Conservation (phyloP, 1,139 yeast species). For the Taiozyma onychis region DNA sequence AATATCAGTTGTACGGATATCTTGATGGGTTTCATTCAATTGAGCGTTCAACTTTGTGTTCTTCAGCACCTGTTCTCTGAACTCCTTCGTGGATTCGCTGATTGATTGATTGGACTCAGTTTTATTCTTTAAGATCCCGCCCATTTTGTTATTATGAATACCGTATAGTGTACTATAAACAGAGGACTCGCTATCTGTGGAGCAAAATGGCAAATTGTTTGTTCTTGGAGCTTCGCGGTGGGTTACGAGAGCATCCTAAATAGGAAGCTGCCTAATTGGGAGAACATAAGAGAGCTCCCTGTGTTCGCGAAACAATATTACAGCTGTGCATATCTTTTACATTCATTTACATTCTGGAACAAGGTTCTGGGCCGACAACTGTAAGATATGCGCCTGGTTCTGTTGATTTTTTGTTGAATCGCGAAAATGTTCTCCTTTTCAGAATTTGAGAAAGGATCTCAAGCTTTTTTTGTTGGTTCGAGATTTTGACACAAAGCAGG, state of each 20-base stretch:
- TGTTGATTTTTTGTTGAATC: neutral
- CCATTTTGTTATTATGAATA: conserved; percentile 20
- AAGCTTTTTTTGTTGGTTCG: neutral
- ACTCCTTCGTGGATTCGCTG: conserved; percentile 37
- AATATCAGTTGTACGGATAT: neutral
- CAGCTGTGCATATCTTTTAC: too few species aligned
- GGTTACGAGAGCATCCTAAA: neutral
- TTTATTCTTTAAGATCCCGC: conserved; percentile 36
- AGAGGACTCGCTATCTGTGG: neutral
- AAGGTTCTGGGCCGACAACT: neutral
- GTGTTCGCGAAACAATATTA: neutral
- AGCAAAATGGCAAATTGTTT: neutral
- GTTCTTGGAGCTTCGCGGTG: neutral
- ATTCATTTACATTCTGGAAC: neutral
- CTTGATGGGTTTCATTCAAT: conserved; percentile 7
- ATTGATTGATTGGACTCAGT: conserved; percentile 19
- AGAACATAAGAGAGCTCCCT: too few species aligned
- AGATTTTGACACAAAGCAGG: neutral
- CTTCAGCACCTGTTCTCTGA: conserved; percentile 41
- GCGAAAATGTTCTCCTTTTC: neutral
- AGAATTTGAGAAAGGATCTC: neutral
- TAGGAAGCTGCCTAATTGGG: neutral
- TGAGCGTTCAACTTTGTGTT: conserved; percentile 42
- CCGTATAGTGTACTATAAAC: too few species aligned
- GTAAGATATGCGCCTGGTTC: neutral